Base-by-base conservation (phyloP, 768 basidiomycete genomes). In the Pisolithus marmoratus region DNA sequence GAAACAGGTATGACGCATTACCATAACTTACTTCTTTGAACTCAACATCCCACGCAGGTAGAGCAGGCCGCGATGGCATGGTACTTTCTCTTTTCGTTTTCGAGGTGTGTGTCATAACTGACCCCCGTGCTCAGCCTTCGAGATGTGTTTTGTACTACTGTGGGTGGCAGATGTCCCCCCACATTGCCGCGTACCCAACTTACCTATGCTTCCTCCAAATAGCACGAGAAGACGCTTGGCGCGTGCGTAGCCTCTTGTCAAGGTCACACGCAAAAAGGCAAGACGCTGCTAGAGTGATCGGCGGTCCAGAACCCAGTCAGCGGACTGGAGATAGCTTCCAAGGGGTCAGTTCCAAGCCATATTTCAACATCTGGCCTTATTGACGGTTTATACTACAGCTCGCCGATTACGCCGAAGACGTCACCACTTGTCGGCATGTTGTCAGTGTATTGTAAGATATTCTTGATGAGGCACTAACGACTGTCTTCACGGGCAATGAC, bases 71-170 rank as follows among this genome's bases (percentile, higher is more conserved):
- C 48, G 88, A 92, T 61, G 87, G 87, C 29, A 62, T 69, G 54
- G 89, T 88, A 57, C 59, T 80, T 67, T n/a, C 43, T 4, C 15
- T 17, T 1, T 3, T 31, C 2, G 20, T 43, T 42, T 0, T 20
- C 24, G 20, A n/a, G 40, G 38, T 24, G 12, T 20, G 49, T 22
- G n/a, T 34, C 48, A 54, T 50, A 55, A 38, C 12, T 34, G 34
- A 34, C 0, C 8, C 46, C 5, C 12, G 3, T 34, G 9, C 3
- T 11, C 46, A 92, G 90, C 80, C 87, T 2, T 76, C 90, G 0
- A 90, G 87, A 68, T 92, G 90, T 56, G 71, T 91, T 24, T 66
- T 92, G 1, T 93, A 89, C 62, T 93, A 90, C 60, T 91, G 90
- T 88, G 56, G 60, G 81, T 42, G 3, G 38, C 4, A 1, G 14